phyloP scores from a whole-genome alignment of 2,329 filamentous ascomycete species.

The Penicillium sp. region DNA sequence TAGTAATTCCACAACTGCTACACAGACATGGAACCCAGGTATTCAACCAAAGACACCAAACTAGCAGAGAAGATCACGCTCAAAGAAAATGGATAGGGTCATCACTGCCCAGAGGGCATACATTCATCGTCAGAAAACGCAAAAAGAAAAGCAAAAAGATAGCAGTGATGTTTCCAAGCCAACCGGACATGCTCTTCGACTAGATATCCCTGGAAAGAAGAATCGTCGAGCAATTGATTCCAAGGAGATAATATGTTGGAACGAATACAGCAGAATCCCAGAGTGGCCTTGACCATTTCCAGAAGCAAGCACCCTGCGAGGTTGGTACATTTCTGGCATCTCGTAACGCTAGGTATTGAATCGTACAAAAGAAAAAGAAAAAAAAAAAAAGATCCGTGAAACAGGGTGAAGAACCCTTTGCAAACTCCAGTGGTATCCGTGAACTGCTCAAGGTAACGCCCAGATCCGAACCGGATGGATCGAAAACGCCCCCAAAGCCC shows the following conservation, averaged over 20 bases:
- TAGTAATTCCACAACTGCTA: constrained; percentile 9
- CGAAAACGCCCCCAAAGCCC: constrained; percentile 7
- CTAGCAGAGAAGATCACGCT: constrained; percentile 17
- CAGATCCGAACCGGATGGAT: constrained; percentile 3
- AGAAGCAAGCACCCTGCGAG: constrained; percentile 8
- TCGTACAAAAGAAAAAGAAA: constrained; percentile 24
- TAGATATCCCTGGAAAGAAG: not conserved
- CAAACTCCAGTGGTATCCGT: constrained; percentile 23
- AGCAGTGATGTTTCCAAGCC: not conserved
- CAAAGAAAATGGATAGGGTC: constrained; percentile 6
- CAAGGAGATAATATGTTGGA: not conserved
- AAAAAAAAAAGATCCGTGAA: constrained; percentile 18
- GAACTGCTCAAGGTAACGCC: constrained; percentile 7
- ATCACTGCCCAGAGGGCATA: constrained; percentile 9
- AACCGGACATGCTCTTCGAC: not conserved
- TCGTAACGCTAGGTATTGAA: constrained; percentile 20
- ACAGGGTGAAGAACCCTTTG: constrained; percentile 18
- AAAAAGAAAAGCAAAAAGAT: not conserved
- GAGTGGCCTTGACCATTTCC: not conserved
- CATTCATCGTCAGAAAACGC: constrained; percentile 5
- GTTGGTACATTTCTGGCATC: constrained; percentile 24
- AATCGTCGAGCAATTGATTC: not conserved
- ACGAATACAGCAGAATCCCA: constrained; percentile 1
- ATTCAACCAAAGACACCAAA: constrained; percentile 18
- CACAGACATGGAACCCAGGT: constrained; percentile 17